Evolutionary conservation across 495 filamentous ascomycete genomes (phyloP).

Genomic region (Aspergillus avenaceus): DNA sequence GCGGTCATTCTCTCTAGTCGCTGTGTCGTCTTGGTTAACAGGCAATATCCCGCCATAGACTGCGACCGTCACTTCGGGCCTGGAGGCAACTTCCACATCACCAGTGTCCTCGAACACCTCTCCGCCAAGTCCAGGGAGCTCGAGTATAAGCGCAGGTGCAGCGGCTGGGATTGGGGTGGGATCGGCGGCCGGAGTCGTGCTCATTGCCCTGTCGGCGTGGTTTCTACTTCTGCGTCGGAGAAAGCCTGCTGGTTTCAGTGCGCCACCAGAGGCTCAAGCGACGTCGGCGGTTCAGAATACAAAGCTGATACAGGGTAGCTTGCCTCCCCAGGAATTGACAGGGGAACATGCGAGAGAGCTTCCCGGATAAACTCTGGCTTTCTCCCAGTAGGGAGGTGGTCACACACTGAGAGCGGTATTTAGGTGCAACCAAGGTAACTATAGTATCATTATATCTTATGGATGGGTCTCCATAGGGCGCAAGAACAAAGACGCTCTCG

Average conservation of each 20-base stretch:
- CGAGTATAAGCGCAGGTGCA: conserved; percentile 1
- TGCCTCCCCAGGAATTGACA: neutral
- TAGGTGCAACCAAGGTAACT: too few species aligned
- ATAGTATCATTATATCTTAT: too few species aligned
- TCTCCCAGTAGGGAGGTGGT: too few species aligned
- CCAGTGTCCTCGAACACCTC: neutral
- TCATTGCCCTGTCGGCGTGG: conserved; percentile 1
- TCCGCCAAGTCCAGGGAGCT: neutral
- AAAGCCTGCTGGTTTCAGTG: neutral
- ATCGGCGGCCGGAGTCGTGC: neutral
- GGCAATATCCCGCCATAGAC: neutral
- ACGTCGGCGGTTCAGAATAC: neutral
- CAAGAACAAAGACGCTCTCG: too few species aligned
- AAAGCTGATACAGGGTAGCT: neutral
- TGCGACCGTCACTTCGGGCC: neutral
- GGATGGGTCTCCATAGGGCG: too few species aligned
- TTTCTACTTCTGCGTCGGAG: conserved; percentile 1
- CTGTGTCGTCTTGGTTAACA: neutral
- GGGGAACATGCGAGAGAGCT: neutral
- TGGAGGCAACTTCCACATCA: neutral
- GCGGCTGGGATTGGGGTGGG: conserved; percentile 8
- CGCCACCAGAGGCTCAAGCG: neutral
- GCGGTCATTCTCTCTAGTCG: neutral
- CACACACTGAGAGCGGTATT: too few species aligned
- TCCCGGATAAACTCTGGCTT: neutral